Conservation (phyloP, 345 rosid genomes). For the Cardamine resedifolia region DNA sequence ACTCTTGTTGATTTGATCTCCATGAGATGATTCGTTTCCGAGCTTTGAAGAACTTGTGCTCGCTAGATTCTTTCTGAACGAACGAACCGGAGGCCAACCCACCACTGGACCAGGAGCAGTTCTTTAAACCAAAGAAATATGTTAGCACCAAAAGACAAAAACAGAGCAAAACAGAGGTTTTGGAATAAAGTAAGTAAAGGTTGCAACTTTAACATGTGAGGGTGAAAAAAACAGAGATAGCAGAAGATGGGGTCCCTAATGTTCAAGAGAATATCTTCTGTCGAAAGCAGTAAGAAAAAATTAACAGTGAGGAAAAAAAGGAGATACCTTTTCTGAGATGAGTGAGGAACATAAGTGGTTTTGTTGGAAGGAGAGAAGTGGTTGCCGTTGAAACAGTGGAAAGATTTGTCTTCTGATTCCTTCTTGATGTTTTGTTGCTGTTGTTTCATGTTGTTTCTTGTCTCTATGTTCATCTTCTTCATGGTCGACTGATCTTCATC, state of each 20-base stretch:
- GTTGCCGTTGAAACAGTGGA: constrained; percentile 44
- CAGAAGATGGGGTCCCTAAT: constrained; percentile 46
- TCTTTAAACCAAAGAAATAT: constrained; percentile 40
- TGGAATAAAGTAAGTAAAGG: not conserved
- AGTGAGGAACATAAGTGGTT: constrained; percentile 42
- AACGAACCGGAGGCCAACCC: constrained; percentile 99
- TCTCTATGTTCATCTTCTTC: constrained; percentile 19
- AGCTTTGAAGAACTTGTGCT: constrained; percentile 62
- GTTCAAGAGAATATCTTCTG: constrained; percentile 49
- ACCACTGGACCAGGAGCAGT: constrained; percentile 95
- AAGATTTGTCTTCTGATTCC: constrained; percentile 45
- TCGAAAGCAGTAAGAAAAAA: constrained; percentile 27
- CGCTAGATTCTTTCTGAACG: constrained; percentile 89
- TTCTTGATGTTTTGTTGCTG: constrained; percentile 25
- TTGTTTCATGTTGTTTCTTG: constrained; percentile 17
- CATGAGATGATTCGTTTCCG: constrained; percentile 46
- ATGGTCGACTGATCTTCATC: constrained; percentile 51
- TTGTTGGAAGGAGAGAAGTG: constrained; percentile 40
- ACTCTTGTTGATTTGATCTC: constrained; percentile 39
- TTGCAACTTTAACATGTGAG: constrained; percentile 10
- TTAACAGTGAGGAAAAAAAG: constrained; percentile 46
- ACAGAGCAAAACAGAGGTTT: constrained; percentile 20
- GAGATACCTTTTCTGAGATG: constrained; percentile 43
- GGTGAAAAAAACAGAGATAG: constrained; percentile 23
- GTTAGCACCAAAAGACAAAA: constrained; percentile 10